These are phyloP conservation scores for Phytopythium vexans DNA, from an alignment of 352 stramenopile genomes.

Conservation along the genomic window DNA sequence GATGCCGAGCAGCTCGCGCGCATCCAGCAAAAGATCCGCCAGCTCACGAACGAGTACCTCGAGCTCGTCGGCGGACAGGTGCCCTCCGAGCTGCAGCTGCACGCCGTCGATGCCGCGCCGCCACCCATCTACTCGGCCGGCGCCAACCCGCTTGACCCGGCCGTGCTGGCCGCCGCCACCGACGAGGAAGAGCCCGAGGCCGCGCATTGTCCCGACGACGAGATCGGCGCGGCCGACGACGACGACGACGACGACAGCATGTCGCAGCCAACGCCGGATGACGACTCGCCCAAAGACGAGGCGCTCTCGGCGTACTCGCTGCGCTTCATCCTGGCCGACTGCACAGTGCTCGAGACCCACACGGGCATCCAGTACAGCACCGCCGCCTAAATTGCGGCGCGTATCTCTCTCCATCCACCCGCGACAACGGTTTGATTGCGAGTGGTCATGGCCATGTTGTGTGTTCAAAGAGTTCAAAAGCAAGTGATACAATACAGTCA, in stretches of 20 bases:
- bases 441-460: neutral
- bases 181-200: slow-evolving; percentile 39
- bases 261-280: slow-evolving; percentile 1
- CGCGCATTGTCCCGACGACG: slow-evolving; percentile 14
- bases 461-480: neutral
- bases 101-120: slow-evolving; percentile 46
- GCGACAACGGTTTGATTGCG: neutral
- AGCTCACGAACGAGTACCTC: slow-evolving; percentile 78
- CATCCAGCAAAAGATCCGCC: slow-evolving; percentile 76
- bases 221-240: slow-evolving; percentile 36
- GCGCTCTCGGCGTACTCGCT: slow-evolving; percentile 74
- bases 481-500: too few species aligned
- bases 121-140: slow-evolving; percentile 34
- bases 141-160: slow-evolving; percentile 44
- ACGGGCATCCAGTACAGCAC: slow-evolving; percentile 53
- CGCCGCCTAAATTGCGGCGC: slow-evolving; percentile 17
- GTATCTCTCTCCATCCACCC: slow-evolving; percentile 4
- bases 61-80: slow-evolving; percentile 75
- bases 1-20: slow-evolving; percentile 65
- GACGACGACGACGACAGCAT: slow-evolving; percentile 39
- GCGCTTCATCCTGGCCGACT: slow-evolving; percentile 77
- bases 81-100: slow-evolving; percentile 66
- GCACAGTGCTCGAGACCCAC: slow-evolving; percentile 66
- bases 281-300: slow-evolving; percentile 9
- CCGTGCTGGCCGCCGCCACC: slow-evolving; percentile 47